A percentile compares a stretch with the other conserved stretches of the same genome.
phyloP scores from a whole-genome alignment of 768 basidiomycete genomes.

The Xerocomus brunneocitrinus region DNA sequence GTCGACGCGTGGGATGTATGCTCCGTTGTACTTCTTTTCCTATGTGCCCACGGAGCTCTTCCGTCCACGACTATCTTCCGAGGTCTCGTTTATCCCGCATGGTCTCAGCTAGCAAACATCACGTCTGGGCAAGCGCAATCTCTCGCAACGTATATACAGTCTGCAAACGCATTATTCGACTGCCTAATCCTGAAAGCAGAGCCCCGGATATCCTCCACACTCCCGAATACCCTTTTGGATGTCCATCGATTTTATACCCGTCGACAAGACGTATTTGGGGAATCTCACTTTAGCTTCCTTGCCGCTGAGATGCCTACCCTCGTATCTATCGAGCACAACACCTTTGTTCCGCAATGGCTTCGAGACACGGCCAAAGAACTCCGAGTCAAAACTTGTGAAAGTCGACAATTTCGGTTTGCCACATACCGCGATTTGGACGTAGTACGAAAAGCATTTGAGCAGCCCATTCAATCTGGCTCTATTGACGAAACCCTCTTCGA shows the following conservation, averaged over 20 bases:
- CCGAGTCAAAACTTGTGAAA: slow-evolving; percentile 55
- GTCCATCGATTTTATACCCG: slow-evolving; percentile 67
- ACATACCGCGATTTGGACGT: slow-evolving; percentile 72
- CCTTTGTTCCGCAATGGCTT: slow-evolving; percentile 45
- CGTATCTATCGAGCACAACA: slow-evolving; percentile 65
- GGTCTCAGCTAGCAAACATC: slow-evolving; percentile 52
- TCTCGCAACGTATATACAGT: slow-evolving; percentile 50
- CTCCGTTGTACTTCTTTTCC: slow-evolving; percentile 55
- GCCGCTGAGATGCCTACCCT: slow-evolving; percentile 63
- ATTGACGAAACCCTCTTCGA: slow-evolving; percentile 52
- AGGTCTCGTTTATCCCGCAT: slow-evolving; percentile 76
- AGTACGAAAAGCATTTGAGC: slow-evolving; percentile 65
- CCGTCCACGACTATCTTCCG: slow-evolving; percentile 67
- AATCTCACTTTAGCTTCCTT: slow-evolving; percentile 60
- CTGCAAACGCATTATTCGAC: slow-evolving; percentile 61
- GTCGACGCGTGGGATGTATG: slow-evolving; percentile 66
- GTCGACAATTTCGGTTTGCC: slow-evolving; percentile 66
- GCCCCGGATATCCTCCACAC: slow-evolving; percentile 33
- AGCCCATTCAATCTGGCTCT: slow-evolving; percentile 46
- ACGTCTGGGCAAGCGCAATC: slow-evolving; percentile 35
- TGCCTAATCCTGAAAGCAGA: slow-evolving; percentile 55
- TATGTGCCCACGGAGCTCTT: slow-evolving; percentile 63
- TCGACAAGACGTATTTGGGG: slow-evolving; percentile 61
- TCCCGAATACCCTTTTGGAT: slow-evolving; percentile 54
- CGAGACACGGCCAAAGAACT: slow-evolving; percentile 47